A percentile compares a stretch with the other conserved stretches of the same genome.
Evolutionary conservation across 2,329 filamentous ascomycete genomes (phyloP).

Genomic region (Fusarium mundagurra): DNA sequence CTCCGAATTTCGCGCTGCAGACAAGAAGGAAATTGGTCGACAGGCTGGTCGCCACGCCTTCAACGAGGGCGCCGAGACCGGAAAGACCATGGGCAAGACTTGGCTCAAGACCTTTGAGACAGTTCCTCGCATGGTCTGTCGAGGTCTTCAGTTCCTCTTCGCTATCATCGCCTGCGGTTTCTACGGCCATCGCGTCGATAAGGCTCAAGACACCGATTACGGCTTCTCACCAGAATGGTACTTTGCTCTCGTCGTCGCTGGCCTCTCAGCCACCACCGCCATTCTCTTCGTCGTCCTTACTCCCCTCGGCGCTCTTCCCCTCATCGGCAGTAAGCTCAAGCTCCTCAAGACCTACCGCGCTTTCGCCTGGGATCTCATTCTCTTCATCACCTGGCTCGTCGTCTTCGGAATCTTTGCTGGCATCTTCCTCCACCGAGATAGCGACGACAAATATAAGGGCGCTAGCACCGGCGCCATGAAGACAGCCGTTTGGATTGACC

Average conservation of each 20-base stretch:
- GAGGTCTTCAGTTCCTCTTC: slow-evolving; percentile 75
- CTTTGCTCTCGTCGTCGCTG: slow-evolving; percentile 69
- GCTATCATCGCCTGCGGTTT: slow-evolving; percentile 75
- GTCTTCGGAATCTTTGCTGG: slow-evolving; percentile 78
- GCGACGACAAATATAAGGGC: slow-evolving; percentile 60
- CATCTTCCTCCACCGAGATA: slow-evolving; percentile 72
- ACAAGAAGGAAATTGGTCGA: slow-evolving; percentile 49
- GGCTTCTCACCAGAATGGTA: slow-evolving; percentile 67
- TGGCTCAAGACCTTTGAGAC: slow-evolving; percentile 58
- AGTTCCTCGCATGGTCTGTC: slow-evolving; percentile 62
- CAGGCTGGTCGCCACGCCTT: slow-evolving; percentile 47
- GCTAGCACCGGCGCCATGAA: slow-evolving; percentile 66
- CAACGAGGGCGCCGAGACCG: slow-evolving; percentile 48
- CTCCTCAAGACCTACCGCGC: slow-evolving; percentile 54
- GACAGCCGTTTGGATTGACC: slow-evolving; percentile 76
- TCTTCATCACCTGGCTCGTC: slow-evolving; percentile 67
- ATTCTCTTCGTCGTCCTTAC: slow-evolving; percentile 53
- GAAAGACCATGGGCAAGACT: slow-evolving; percentile 56
- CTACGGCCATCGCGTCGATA: slow-evolving; percentile 67
- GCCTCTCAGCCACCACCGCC: slow-evolving; percentile 63
- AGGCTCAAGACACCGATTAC: slow-evolving; percentile 50
- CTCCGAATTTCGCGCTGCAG: slow-evolving; percentile 45
- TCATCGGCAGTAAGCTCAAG: slow-evolving; percentile 47
- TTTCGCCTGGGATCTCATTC: slow-evolving; percentile 56
- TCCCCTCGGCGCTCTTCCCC: slow-evolving; percentile 48